Conservation (phyloP, 345 rosid genomes). For the Cochlearia excelsa region DNA sequence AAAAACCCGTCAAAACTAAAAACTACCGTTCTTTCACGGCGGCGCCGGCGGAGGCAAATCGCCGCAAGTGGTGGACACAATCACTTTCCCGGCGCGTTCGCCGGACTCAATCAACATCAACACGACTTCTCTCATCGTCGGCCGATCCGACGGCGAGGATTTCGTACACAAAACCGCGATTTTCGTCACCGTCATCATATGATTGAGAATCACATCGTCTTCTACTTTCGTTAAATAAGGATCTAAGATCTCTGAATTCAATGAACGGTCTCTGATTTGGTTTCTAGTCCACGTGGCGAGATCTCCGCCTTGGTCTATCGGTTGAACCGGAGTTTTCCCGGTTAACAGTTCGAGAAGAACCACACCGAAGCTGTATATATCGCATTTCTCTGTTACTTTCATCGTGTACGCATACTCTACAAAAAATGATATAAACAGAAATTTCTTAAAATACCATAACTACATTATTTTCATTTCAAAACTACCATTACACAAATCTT, state of each 20-base stretch:
- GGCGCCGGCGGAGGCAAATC: slow-evolving; percentile 36
- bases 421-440: too few relatives aligned
- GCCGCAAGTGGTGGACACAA: slow-evolving; percentile 40
- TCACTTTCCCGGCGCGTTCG: slow-evolving; percentile 43
- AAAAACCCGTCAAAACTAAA: too few relatives aligned
- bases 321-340: slow-evolving; percentile 84
- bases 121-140: slow-evolving; percentile 90
- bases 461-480: too few relatives aligned
- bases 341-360: slow-evolving; percentile 75
- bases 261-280: slow-evolving; percentile 51
- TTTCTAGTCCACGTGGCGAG: slow-evolving; percentile 70
- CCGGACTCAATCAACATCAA: slow-evolving; percentile 74
- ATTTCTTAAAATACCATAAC: too few relatives aligned
- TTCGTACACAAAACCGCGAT: slow-evolving; percentile 77
- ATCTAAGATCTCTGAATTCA: slow-evolving; percentile 59
- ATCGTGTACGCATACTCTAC: slow-evolving; percentile 87
- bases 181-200: slow-evolving; percentile 75
- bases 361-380: slow-evolving; percentile 93
- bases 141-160: slow-evolving; percentile 64
- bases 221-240: slow-evolving; percentile 51
- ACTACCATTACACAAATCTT: too few relatives aligned
- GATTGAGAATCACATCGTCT: slow-evolving; percentile 49
- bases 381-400: slow-evolving; percentile 97
- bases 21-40: not conserved
- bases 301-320: slow-evolving; percentile 86